Percentiles rank a stretch among this genome's conserved stretches.
Conservation (phyloP, 257 asterid species). For the Solanum piurae region DNA sequence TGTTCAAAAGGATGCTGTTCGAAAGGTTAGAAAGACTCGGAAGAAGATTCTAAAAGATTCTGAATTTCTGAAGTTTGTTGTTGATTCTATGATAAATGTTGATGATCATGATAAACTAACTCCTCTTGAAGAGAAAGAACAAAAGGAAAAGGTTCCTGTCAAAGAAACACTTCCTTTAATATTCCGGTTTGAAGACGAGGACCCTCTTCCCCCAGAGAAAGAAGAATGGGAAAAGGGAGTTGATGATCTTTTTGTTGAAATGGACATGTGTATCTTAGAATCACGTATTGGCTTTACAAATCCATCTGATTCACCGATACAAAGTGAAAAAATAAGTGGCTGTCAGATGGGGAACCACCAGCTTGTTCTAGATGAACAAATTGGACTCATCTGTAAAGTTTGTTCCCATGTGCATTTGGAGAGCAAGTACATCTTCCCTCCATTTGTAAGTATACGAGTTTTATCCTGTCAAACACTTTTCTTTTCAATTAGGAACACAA, state of each 20-base stretch:
- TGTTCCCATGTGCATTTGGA: conserved; percentile 38
- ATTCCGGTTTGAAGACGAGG: conserved; percentile 45
- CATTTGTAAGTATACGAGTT: conserved; percentile 30
- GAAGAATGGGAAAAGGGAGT: conserved; percentile 32
- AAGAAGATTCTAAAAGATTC: background rate
- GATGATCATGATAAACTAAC: conserved; percentile 2
- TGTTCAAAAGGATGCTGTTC: background rate
- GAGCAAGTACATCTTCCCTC: conserved; percentile 47
- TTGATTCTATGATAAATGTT: conserved; percentile 16
- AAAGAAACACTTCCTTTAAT: conserved; percentile 25
- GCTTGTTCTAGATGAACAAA: conserved; percentile 42
- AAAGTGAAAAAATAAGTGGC: background rate
- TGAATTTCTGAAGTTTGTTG: conserved; percentile 13
- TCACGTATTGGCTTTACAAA: conserved; percentile 5
- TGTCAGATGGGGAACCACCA: conserved; percentile 42
- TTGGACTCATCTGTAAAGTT: conserved; percentile 40
- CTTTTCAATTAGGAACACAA: background rate
- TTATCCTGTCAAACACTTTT: background rate
- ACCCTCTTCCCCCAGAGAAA: conserved; percentile 22
- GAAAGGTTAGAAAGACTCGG: background rate
- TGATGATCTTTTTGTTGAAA: conserved; percentile 32
- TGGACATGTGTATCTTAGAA: conserved; percentile 29
- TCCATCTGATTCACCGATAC: background rate
- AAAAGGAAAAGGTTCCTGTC: background rate
- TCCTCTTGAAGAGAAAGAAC: conserved; percentile 5